Base-by-base conservation (phyloP, 768 basidiomycete species). In the Xerocomellus amylosporus region DNA sequence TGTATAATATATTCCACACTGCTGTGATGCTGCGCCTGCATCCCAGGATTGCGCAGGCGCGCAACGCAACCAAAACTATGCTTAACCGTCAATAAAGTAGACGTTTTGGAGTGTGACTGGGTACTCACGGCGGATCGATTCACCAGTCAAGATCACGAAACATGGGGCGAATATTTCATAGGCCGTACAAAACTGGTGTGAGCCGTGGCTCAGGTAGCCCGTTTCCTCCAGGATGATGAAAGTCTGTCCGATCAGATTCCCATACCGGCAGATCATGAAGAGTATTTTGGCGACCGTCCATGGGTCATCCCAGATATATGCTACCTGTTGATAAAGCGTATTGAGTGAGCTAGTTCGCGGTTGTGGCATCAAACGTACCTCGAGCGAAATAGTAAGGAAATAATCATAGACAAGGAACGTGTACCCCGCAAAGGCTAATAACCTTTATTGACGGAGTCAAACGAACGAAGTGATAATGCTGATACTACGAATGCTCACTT, bases 401-500 rank as follows among this genome's bases (percentile, higher is more conserved):
- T 67, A 61, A 34, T 69, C 68, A 19, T 68, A 68, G 8, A 61
- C 37, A 6, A 69, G 65, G 3, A 70, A 36, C 15, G 65, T 44
- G 22, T 44, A 39, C 20, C 67, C 69, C 42, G 61, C 45, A 42
- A 66, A 31, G 22, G 58, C 46, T 28, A 38, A 41, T 2, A 26
- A 1, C 45, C 66, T 67, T 28, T 4, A 19, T 9, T 0, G 6
- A 38, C 1, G 19, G 37, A 19, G 34, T 64, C 22, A 42, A 15
- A 24, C 19, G 1, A 10, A 26, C 6, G 14, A 43, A 17, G 39
- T 14, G 26, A 47, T 8, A 3, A 20, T 26, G 17, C 5, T 15
- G 33, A 24, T 2, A 24, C n/a, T 1, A 43, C 5, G 8, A 33
- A 37, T 15, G 39, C 64, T 53, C 34, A 66, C 64, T 51, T 66